Evolutionary conservation across 2,329 filamentous ascomycete genomes (phyloP), one percentile per base, ranked within the genome.

Genomic region (Pseudocercospora fijiensis): DNA sequence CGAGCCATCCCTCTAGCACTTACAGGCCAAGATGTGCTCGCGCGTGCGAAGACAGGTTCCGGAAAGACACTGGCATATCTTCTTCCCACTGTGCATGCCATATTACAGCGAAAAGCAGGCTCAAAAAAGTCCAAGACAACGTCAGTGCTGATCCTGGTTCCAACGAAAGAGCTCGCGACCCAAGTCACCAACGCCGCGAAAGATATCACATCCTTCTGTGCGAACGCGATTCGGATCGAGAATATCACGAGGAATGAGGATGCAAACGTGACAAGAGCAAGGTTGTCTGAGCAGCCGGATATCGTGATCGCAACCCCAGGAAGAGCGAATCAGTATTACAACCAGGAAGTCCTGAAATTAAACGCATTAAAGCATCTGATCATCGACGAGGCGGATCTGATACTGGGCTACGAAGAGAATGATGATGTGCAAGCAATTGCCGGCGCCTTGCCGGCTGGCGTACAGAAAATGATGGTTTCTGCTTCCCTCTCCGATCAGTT

Each of bases 51-150:
- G 78, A 98, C 95, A 4, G 95, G 95, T 11, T 96, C 93, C 3
- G 95, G 95, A 70, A 99, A 99, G 83, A 99, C 95, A 10, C 92
- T 92, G n/a, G 94, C 95, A 57, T 98, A 98, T 76, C 82, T 96
- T 6, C 83, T 99, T 47, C 95, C 95, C 1, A 84, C 96, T n/a
- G 79, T 99, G 16, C 90, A 96, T 70, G 85, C 86, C 37, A 90
- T 96, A 66, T 80, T 99, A 61, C 90, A 89, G 75, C 86, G 86
- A 69, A 96, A 96, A 78, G 79, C 84, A 71, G 81, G 84, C 60
- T 74, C 82, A 1, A 79, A 84, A 51, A 82, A 77, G 61, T 22
- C 62, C n/a, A 74, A 72, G 57, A 61, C 69, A 16, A 93, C 87
- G 3, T 86, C 90, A 2, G 88, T 88, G n/a, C 85, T 99, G 20